phyloP scores from a whole-genome alignment of 257 asterid species.

The Solanum pennellii region DNA sequence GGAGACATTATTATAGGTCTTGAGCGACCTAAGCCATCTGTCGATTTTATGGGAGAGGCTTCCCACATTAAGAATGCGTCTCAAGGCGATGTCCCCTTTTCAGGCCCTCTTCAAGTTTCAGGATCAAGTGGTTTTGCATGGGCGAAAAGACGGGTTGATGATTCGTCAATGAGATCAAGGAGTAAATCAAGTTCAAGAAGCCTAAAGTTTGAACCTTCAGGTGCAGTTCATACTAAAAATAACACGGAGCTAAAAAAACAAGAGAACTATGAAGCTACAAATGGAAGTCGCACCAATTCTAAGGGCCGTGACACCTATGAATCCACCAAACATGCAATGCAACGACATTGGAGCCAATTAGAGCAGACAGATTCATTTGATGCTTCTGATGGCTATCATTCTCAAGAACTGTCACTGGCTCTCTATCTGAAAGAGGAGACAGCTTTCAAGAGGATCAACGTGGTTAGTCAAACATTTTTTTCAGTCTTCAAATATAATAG shows the following conservation, averaged over 20 bases:
- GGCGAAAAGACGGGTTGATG: conserved; percentile 64
- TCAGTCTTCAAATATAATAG: not conserved
- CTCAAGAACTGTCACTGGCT: conserved; percentile 74
- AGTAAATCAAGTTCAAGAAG: conserved; percentile 91
- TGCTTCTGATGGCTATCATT: conserved; percentile 66
- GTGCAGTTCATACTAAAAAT: conserved; percentile 35
- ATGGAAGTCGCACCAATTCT: conserved; percentile 16
- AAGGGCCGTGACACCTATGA: conserved; percentile 42
- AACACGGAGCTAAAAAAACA: conserved; percentile 38
- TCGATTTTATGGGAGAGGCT: conserved; percentile 29
- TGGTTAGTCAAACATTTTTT: conserved; percentile 31
- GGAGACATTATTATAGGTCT: conserved; percentile 27
- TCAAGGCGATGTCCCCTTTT: conserved; percentile 68
- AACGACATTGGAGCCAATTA: conserved; percentile 67
- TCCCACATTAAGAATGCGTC: conserved; percentile 69
- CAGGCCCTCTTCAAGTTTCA: conserved; percentile 79
- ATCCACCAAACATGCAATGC: conserved; percentile 27
- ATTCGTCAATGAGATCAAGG: conserved; percentile 53
- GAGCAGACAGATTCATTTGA: conserved; percentile 72
- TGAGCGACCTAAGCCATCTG: conserved; percentile 37
- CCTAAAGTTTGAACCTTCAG: conserved; percentile 63
- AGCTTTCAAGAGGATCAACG: conserved; percentile 44
- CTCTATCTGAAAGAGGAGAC: conserved; percentile 57
- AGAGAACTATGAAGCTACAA: conserved; percentile 33
- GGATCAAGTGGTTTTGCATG: conserved; percentile 97